Evolutionary conservation across 805 yeast genomes (phyloP).

Genomic region (Ogataea wickerhamii): DNA sequence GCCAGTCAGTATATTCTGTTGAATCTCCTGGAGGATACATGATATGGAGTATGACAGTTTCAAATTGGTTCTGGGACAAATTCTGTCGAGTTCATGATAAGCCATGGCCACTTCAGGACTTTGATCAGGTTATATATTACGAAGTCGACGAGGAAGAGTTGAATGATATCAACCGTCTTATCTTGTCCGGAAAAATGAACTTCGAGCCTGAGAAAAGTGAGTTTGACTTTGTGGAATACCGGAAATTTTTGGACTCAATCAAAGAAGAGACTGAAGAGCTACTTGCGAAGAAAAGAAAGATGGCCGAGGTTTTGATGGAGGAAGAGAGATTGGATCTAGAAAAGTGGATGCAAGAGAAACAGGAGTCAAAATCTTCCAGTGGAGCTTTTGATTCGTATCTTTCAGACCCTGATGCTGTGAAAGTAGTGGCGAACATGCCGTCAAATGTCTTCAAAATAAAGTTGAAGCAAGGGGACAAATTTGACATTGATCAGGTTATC

Average conservation of each 20-base stretch:
- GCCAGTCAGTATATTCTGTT: constrained; percentile 97
- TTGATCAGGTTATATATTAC: constrained; percentile 74
- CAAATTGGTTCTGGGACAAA: constrained; percentile 94
- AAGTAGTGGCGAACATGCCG: constrained; percentile 83
- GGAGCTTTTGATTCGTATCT: constrained; percentile 1
- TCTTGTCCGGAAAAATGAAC: constrained; percentile 29
- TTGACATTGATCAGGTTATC: constrained; percentile 69
- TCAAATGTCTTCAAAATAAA: constrained; percentile 97
- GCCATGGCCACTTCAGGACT: constrained; percentile 91
- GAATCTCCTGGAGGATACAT: constrained; percentile 99
- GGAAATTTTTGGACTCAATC: constrained; percentile 27
- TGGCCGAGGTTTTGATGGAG: constrained; percentile 73
- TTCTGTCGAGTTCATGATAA: constrained; percentile 42
- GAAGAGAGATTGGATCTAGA: constrained; percentile 62
- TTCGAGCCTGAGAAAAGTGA: constrained; percentile 28
- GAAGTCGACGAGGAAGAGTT: constrained; percentile 34
- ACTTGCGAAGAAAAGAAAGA: constrained; percentile 50
- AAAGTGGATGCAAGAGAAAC: constrained; percentile 41
- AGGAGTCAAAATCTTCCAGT: constrained; percentile 36
- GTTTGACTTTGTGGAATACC: constrained; percentile 34
- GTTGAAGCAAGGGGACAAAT: constrained; percentile 68
- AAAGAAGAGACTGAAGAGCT: constrained; percentile 26
- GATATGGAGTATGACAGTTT: constrained; percentile 92
- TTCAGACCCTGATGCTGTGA: constrained; percentile 67
- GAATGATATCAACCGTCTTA: constrained; percentile 25